These are phyloP conservation scores for Fomitopsis pinicola DNA, from an alignment of 1,284 basidiomycete species.

Conservation along the genomic window DNA sequence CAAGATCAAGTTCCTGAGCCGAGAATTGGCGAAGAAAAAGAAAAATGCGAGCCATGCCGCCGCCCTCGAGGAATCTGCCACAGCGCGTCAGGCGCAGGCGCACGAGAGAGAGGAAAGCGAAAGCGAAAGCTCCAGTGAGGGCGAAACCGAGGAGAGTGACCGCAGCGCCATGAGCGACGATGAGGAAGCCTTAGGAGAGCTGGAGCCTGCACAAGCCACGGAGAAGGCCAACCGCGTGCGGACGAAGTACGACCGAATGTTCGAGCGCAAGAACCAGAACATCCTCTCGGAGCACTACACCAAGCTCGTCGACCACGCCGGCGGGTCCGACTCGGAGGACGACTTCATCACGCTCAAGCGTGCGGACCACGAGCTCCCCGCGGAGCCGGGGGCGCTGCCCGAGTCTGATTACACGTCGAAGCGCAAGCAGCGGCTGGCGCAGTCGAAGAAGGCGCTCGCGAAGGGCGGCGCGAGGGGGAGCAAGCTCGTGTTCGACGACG, in stretches of 20 bases:
- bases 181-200: conserved; percentile 6
- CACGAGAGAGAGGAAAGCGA: conserved; percentile 25
- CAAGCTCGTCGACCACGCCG: conserved; percentile 74
- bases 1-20: conserved; percentile 88
- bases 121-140: conserved; percentile 26
- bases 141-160: conserved; percentile 16
- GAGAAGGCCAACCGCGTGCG: conserved; percentile 44
- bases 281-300: conserved; percentile 90
- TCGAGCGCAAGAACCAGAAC: conserved; percentile 93
- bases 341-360: conserved; percentile 96
- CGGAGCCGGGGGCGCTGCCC: conserved; percentile 27
- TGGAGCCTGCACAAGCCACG: neutral
- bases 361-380: conserved; percentile 76
- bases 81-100: conserved; percentile 23
- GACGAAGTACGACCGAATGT: conserved; percentile 99
- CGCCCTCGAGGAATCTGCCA: conserved; percentile 15
- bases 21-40: conserved; percentile 67
- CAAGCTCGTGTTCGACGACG: conserved; percentile 84
- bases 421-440: conserved; percentile 66
- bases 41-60: conserved; percentile 60
- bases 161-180: conserved; percentile 23
- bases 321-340: conserved; percentile 39
- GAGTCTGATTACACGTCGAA: conserved; percentile 47
- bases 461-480: conserved; percentile 60
- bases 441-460: conserved; percentile 75